Base-by-base conservation (phyloP, 208 protist species). In the Leishmania turanica region DNA sequence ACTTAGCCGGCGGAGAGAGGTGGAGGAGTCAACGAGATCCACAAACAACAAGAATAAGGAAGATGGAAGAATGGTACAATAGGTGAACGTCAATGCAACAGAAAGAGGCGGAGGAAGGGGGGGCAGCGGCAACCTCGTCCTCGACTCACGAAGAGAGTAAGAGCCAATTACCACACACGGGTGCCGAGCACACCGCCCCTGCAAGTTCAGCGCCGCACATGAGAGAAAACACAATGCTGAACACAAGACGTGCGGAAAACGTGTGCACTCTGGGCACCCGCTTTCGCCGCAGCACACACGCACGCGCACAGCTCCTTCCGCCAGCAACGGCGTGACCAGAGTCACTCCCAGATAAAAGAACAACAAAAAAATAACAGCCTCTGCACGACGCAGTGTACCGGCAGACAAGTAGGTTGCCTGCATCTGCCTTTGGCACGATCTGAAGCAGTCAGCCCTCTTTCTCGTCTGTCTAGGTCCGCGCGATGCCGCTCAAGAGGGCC, bases 21-120 rank as follows among this genome's bases (percentile, higher is more conserved):
- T 2, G 34, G 8, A 77, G 6, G 73, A n/a, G 11, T 1, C 19
- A 73, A 74, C 6, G 40, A 62, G 31, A 37, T 11, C n/a, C 45
- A 54, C 58, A 74, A 64, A 86, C 37, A 79, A 77, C 65, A 8
- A 64, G 21, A 75, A 47, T 31, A 84, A 82, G 37, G 62, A 71
- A 77, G 78, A 31, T 34, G 31, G 42, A 62, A 87, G 8, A 49
- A 49, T 8, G 40, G 53, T 27, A 76, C 37, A 45, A 66, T n/a
- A 15, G 51, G 54, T 34, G 47, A 65, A 0, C 13, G 54, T 51
- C n/a, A 49, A 42, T 53, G 74, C 47, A 64, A 68, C 17, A 68
- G 53, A 49, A 45, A 60, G 56, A 56, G 13, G 68, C 31, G 56
- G 4, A 69, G 75, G 6, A 40, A 17, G 56, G 45, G 34, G 34